A percentile compares a stretch with the other conserved stretches of the same genome.
Evolutionary conservation across 2,329 filamentous ascomycete species (phyloP).

Genomic region (Neonectria ditissima): DNA sequence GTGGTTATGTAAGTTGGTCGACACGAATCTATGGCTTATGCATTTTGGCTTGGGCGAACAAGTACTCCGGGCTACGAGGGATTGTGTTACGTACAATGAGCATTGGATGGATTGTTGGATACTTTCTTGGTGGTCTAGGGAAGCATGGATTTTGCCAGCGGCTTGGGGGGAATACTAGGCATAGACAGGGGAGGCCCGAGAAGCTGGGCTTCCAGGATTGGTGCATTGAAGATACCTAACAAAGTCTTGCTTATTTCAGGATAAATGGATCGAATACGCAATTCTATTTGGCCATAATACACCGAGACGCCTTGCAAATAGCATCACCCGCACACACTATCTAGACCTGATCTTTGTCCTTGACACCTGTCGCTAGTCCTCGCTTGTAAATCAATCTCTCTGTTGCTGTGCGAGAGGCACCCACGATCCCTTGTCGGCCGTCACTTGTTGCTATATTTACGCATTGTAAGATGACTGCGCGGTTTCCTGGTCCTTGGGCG

Average conservation of each 20-base stretch:
- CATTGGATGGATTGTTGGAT: slow-evolving; percentile 17
- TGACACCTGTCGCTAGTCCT: not conserved
- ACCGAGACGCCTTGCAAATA: not conserved
- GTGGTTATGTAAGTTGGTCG: slow-evolving; percentile 72
- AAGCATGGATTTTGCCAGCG: slow-evolving; percentile 6
- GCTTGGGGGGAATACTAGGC: slow-evolving; percentile 3
- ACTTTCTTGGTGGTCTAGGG: slow-evolving; percentile 13
- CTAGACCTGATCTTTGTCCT: too few species aligned
- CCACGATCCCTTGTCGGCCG: not conserved
- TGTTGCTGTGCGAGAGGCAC: slow-evolving; percentile 4
- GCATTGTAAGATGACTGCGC: slow-evolving; percentile 18
- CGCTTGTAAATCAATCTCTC: not conserved
- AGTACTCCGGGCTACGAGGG: not conserved
- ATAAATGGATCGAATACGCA: not conserved
- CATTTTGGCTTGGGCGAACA: slow-evolving; percentile 26
- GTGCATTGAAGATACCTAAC: slow-evolving; percentile 29
- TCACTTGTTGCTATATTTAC: slow-evolving; percentile 13
- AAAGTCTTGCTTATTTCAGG: slow-evolving; percentile 22
- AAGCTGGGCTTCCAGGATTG: slow-evolving; percentile 13
- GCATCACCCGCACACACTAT: not conserved
- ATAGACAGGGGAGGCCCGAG: slow-evolving; percentile 24
- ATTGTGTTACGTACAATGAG: not conserved
- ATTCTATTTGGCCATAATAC: not conserved
- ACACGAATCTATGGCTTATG: slow-evolving; percentile 19
- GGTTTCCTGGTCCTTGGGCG: slow-evolving; percentile 21